Base-by-base conservation (phyloP, 2,329 filamentous ascomycete species). In the Monosporascus ibericus region DNA sequence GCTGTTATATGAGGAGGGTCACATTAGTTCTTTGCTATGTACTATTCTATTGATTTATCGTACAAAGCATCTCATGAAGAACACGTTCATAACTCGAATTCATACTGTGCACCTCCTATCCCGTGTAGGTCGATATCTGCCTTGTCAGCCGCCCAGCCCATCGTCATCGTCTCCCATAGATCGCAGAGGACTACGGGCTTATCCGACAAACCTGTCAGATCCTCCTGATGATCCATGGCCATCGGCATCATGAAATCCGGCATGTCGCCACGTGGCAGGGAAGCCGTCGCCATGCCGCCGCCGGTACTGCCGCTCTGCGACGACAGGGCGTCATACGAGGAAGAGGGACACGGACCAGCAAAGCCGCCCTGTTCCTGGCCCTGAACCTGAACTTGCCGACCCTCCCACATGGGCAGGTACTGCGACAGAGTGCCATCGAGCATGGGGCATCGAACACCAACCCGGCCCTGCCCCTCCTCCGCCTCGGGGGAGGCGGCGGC, bases 351-450 rank as follows among this genome's bases (percentile, higher is more conserved):
- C 9, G 30, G 30, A 34, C 5, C 30, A 34, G 30, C 30, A 34
- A 34, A 34, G 30, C 30, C 11, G 30, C 30, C 30, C 30, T 34
- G 30, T 34, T 11, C 11, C 30, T 18, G 42, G 36, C 25, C 18
- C 24, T n/a, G 46, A 52, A 44, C 15, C 48, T 59, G 15, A 56
- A 48, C 51, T 57, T 70, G 51, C 48, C 64, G 63, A 6, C 72
- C 71, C 27, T 75, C 72, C 76, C 77, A 80, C 24, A 70, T 59
- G 0, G 71, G 66, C 25, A 77, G 63, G 47, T 74, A 78, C 34
- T 66, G 59, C n/a, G 77, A 72, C 52, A 80, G 55, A 52, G 70
- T 78, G 8, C 72, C 75, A 55, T 81, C 77, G 40, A 80, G 65
- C 74, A 81, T 76, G 15, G 78, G 78, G 53, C 78, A 81, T 56